Conservation (phyloP, 2,329 filamentous ascomycete species). For the Fusarium burgessii region DNA sequence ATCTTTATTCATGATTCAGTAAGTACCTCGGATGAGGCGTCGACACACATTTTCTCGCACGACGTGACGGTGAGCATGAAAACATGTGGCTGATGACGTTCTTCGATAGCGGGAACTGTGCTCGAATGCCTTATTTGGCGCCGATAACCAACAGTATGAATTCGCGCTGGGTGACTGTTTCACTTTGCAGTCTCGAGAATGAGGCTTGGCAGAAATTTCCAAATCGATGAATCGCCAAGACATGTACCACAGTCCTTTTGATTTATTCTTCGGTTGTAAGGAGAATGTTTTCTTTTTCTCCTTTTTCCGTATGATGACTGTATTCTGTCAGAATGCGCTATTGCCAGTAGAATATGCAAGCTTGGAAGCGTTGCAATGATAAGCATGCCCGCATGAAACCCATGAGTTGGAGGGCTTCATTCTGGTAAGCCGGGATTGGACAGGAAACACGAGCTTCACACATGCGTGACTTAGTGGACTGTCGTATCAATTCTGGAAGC, state of each 20-base stretch:
- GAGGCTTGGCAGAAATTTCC: background rate
- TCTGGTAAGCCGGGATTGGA: conserved; percentile 30
- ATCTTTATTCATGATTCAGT: conserved; percentile 9
- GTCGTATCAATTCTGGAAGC: conserved; percentile 5
- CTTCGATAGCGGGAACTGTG: background rate
- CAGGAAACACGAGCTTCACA: conserved; percentile 6
- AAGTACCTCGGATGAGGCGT: conserved; percentile 16
- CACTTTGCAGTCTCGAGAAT: background rate
- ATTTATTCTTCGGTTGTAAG: conserved; percentile 15
- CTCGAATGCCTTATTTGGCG: background rate
- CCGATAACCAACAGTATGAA: background rate
- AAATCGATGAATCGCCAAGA: conserved; percentile 6
- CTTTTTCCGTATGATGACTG: background rate
- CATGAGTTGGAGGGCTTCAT: conserved; percentile 30
- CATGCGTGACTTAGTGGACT: conserved; percentile 1
- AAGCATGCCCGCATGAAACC: conserved; percentile 5
- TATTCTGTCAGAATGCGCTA: background rate
- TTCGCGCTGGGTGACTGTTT: background rate
- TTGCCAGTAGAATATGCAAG: conserved; percentile 9
- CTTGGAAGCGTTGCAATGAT: conserved; percentile 11
- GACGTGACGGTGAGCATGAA: conserved; percentile 12
- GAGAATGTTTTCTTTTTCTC: background rate
- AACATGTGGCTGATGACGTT: conserved; percentile 27
- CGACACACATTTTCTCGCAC: background rate
- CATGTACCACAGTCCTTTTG: background rate